Evolutionary conservation across 805 yeast genomes (phyloP).

Genomic region (Ogataea ganodermae): DNA sequence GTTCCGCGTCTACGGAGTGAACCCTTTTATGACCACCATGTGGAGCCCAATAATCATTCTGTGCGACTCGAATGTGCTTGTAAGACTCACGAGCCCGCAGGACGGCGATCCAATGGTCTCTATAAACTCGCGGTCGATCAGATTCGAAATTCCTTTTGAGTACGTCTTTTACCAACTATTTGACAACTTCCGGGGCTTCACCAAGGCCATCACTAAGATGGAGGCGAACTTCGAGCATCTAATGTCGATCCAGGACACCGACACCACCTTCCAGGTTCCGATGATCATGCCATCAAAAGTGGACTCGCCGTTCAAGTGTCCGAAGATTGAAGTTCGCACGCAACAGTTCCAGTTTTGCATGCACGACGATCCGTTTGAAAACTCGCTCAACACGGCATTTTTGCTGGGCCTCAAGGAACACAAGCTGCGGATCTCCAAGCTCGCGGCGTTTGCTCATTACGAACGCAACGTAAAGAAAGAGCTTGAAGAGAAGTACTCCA

Average conservation of each 20-base stretch:
- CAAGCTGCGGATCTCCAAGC: constrained; percentile 55
- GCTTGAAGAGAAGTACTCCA: constrained; percentile 38
- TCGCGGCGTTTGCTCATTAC: constrained; percentile 25
- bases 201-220: constrained; percentile 68
- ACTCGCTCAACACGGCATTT: constrained; percentile 62
- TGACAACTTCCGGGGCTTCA: constrained; percentile 75
- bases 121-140: constrained; percentile 26
- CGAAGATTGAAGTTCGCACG: constrained; percentile 57
- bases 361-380: constrained; percentile 91
- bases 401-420: constrained; percentile 72
- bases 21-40: constrained; percentile 26
- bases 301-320: constrained; percentile 49
- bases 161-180: constrained; percentile 75
- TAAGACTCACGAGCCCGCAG: constrained; percentile 5
- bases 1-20: constrained; percentile 31
- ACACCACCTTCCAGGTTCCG: constrained; percentile 36
- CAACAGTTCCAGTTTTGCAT: constrained; percentile 60
- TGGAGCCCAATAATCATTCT: constrained; percentile 33
- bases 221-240: constrained; percentile 27
- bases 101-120: constrained; percentile 15
- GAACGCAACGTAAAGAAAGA: constrained; percentile 19
- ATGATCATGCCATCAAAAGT: constrained; percentile 35
- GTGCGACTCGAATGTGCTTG: constrained; percentile 19
- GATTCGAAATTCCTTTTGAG: constrained; percentile 62
- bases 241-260: constrained; percentile 23